Percentiles rank a stretch among this genome's conserved stretches.
Evolutionary conservation across 2,329 filamentous ascomycete species (phyloP).

Genomic region (Pyrenochaeta sp.): DNA sequence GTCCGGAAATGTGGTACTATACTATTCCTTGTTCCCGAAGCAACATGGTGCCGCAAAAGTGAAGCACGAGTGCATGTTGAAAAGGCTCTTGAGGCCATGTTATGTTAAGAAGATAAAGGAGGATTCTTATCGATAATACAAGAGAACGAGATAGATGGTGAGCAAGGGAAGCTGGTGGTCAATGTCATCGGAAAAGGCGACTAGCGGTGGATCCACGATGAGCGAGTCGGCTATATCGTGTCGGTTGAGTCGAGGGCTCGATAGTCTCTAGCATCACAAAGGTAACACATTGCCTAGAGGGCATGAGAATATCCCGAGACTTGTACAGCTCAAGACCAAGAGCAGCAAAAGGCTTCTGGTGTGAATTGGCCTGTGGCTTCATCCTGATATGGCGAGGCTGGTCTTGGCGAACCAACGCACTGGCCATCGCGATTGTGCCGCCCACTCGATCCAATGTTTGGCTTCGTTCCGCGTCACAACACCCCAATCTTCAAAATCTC

Average conservation of each 20-base stretch:
- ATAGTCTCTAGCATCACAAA: neutral
- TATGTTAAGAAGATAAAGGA: neutral
- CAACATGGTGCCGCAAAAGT: neutral
- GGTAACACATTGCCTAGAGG: neutral
- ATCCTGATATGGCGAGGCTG: neutral
- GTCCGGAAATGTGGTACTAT: neutral
- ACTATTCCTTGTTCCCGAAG: neutral
- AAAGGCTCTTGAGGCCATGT: neutral
- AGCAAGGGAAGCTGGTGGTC: constrained; percentile 4
- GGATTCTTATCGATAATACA: constrained; percentile 2
- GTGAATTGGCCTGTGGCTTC: neutral
- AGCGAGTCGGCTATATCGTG: constrained; percentile 1
- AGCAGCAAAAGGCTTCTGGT: neutral
- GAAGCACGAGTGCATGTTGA: neutral
- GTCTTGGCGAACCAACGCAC: constrained; percentile 17
- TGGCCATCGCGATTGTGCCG: constrained; percentile 20
- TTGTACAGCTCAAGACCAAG: neutral
- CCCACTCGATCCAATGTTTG: constrained; percentile 28
- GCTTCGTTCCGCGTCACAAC: constrained; percentile 27
- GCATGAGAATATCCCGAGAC: neutral
- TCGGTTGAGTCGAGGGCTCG: neutral
- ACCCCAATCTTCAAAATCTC: constrained; percentile 16
- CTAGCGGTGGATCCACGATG: neutral
- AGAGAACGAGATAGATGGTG: neutral
- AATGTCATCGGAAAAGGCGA: constrained; percentile 5